These are phyloP conservation scores for Berberis thunbergii DNA, from an alignment of 164 flowering plant genomes.

Conservation along the genomic window DNA sequence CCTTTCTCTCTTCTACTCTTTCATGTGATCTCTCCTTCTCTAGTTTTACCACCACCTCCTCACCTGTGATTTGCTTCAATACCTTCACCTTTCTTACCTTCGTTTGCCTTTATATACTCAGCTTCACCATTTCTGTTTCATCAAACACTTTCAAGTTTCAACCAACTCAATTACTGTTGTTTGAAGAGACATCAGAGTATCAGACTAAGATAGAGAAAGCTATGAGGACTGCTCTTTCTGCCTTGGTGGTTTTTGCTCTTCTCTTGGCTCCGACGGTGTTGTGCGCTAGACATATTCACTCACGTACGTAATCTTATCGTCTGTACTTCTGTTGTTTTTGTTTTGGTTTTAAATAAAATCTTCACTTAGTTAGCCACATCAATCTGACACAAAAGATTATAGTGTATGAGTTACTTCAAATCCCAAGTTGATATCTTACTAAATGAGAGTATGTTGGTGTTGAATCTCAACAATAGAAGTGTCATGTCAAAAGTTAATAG, in stretches of 20 bases:
- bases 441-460: too few species aligned
- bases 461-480: too few species aligned
- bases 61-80: conserved; percentile 46
- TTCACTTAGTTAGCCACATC: too few species aligned
- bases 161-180: neutral
- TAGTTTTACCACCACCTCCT: conserved; percentile 4
- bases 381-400: too few species aligned
- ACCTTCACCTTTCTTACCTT: too few species aligned
- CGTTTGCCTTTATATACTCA: neutral
- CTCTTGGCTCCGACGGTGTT: conserved; percentile 17
- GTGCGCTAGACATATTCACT: conserved; percentile 22
- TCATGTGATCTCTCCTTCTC: conserved; percentile 17
- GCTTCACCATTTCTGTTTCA: neutral
- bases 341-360: too few species aligned
- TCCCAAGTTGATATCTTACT: too few species aligned
- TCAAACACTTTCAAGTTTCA: neutral
- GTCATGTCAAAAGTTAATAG: too few species aligned
- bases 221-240: conserved; percentile 16
- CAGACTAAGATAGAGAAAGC: neutral
- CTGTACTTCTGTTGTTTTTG: too few species aligned
- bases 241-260: conserved; percentile 17
- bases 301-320: conserved; percentile 14
- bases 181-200: neutral
- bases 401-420: too few species aligned
- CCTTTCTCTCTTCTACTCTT: neutral